These are phyloP conservation scores for Penicillium paradoxum DNA, from an alignment of 495 filamentous ascomycete genomes.

Conservation along the genomic window DNA sequence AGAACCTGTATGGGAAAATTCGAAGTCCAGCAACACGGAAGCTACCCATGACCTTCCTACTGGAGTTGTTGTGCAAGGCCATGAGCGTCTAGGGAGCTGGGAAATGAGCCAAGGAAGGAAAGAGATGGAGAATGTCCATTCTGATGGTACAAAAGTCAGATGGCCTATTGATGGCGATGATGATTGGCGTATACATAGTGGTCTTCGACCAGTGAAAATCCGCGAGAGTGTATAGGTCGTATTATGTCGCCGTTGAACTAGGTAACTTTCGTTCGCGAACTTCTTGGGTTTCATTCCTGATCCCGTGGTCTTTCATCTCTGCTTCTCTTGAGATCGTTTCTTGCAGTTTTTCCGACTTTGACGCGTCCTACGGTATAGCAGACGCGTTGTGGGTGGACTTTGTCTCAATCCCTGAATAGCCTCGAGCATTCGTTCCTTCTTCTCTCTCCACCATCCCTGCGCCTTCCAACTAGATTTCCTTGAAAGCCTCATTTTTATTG, in stretches of 20 bases:
- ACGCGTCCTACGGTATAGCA: neutral
- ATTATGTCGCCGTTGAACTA: neutral
- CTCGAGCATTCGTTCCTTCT: neutral
- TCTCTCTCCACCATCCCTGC: neutral
- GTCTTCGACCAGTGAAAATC: conserved; percentile 26
- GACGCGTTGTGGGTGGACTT: neutral
- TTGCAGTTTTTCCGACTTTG: too few relatives aligned
- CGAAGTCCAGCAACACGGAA: conserved; percentile 17
- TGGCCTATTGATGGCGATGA: conserved; percentile 25
- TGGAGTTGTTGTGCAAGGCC: conserved; percentile 28
- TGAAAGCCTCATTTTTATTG: neutral
- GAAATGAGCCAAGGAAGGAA: conserved; percentile 39
- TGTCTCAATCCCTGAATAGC: neutral
- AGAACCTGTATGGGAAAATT: conserved; percentile 23
- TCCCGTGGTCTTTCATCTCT: too few relatives aligned
- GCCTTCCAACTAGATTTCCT: neutral
- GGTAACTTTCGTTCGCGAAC: too few relatives aligned
- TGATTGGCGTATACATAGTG: conserved; percentile 29
- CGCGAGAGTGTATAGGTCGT: conserved; percentile 33
- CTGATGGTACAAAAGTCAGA: neutral
- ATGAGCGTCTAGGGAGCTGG: conserved; percentile 51
- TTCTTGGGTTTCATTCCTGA: too few relatives aligned
- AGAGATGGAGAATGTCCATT: conserved; percentile 4
- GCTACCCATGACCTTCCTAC: conserved; percentile 7
- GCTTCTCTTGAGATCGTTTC: too few relatives aligned